These are phyloP conservation scores for Diaporthe citri DNA, from an alignment of 2,329 filamentous ascomycete species.

Conservation along the genomic window DNA sequence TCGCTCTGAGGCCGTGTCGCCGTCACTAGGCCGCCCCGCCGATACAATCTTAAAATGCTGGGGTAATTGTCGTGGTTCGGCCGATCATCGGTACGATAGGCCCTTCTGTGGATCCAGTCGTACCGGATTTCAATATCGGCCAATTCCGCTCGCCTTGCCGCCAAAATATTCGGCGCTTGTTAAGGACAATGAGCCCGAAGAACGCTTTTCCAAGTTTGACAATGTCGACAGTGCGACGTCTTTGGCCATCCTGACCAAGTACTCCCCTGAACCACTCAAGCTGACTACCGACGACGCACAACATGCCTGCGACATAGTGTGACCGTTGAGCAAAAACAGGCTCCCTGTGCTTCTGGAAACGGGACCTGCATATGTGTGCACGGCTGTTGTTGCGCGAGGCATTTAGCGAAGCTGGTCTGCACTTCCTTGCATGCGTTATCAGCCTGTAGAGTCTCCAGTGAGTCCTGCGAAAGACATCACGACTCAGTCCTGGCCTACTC, in stretches of 20 bases:
- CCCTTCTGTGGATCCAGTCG: constrained; percentile 30
- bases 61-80: constrained; percentile 36
- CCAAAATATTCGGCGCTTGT: constrained; percentile 37
- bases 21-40: constrained; percentile 12
- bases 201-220: background rate
- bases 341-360: constrained; percentile 11
- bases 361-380: constrained; percentile 31
- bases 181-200: constrained; percentile 13
- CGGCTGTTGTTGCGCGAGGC: constrained; percentile 16
- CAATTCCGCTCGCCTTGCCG: constrained; percentile 39
- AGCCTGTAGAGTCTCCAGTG: background rate
- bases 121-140: constrained; percentile 34
- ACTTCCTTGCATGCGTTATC: background rate
- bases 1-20: constrained; percentile 20
- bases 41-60: constrained; percentile 34
- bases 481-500: background rate
- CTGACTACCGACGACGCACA: constrained; percentile 23
- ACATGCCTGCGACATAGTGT: constrained; percentile 12
- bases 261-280: background rate
- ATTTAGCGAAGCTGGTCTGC: background rate
- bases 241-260: constrained; percentile 1
- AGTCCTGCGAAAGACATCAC: background rate
- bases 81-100: constrained; percentile 37
- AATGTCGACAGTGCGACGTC: background rate
- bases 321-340: background rate